Evolutionary conservation across 1,284 basidiomycete genomes (phyloP).

Genomic region (Ceratobasidium theobromae): DNA sequence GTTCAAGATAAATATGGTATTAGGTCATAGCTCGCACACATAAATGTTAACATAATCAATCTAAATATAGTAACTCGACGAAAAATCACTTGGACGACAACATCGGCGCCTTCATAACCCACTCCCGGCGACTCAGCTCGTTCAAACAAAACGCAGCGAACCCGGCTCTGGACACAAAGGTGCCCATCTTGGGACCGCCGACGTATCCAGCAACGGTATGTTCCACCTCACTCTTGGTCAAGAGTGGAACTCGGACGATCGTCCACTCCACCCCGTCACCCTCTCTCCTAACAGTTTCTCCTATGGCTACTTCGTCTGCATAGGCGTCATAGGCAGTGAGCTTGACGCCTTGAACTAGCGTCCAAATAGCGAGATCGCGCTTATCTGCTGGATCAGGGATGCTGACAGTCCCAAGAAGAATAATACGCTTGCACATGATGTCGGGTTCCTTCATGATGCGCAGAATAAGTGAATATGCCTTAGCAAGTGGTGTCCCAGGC

Average conservation of each 20-base stretch:
- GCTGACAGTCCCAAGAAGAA: conserved; percentile 13
- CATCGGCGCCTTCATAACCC: conserved; percentile 8
- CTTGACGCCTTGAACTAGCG: conserved; percentile 17
- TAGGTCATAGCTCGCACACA: not conserved
- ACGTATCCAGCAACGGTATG: conserved; percentile 5
- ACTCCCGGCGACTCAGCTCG: not conserved
- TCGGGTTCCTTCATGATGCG: conserved; percentile 17
- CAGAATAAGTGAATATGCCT: conserved; percentile 9
- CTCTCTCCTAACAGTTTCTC: conserved; percentile 8
- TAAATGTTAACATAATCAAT: not conserved
- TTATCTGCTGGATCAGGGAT: conserved; percentile 12
- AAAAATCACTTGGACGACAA: conserved; percentile 3
- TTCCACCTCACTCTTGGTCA: conserved; percentile 8
- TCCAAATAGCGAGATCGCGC: conserved; percentile 13
- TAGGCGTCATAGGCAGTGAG: conserved; percentile 21
- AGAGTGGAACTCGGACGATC: conserved; percentile 14
- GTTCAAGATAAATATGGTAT: not conserved
- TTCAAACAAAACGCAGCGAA: conserved; percentile 18
- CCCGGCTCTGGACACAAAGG: conserved; percentile 13
- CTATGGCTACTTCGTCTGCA: conserved; percentile 18
- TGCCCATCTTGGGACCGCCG: not conserved
- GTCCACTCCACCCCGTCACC: conserved; percentile 18
- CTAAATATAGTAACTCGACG: not conserved
- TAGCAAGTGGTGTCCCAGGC: not conserved
- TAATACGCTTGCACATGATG: conserved; percentile 12